These are phyloP conservation scores for Medicago truncatula DNA, from an alignment of 306 rosid genomes.

Conservation along the genomic window MtrunA17r5.0-ANR NC_053043.1:44061501-44062000, in stretches of 20 bases:
- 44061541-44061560: constrained; percentile 31
- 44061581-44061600: constrained; percentile 37
- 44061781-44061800: constrained; percentile 42
- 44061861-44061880: constrained; percentile 35
- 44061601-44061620: constrained; percentile 40
- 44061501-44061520: constrained; percentile 14
- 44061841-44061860: constrained; percentile 43
- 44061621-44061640: neutral
- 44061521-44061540: neutral
- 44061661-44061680: constrained; percentile 52
- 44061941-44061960: constrained; percentile 57
- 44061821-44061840: constrained; percentile 30
- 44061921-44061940: constrained; percentile 49
- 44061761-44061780: constrained; percentile 37
- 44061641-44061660: constrained; percentile 40
- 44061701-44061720: constrained; percentile 49
- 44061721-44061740: constrained; percentile 42
- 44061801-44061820: constrained; percentile 21
- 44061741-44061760: constrained; percentile 41
- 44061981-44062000: constrained; percentile 38
- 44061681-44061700: constrained; percentile 32
- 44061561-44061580: constrained; percentile 47
- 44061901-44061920: constrained; percentile 47
- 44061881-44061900: constrained; percentile 32
- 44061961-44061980: constrained; percentile 53